These are phyloP conservation scores for Wickerhamia fluorescens DNA, from an alignment of 805 yeast species.

Conservation along the genomic window DNA sequence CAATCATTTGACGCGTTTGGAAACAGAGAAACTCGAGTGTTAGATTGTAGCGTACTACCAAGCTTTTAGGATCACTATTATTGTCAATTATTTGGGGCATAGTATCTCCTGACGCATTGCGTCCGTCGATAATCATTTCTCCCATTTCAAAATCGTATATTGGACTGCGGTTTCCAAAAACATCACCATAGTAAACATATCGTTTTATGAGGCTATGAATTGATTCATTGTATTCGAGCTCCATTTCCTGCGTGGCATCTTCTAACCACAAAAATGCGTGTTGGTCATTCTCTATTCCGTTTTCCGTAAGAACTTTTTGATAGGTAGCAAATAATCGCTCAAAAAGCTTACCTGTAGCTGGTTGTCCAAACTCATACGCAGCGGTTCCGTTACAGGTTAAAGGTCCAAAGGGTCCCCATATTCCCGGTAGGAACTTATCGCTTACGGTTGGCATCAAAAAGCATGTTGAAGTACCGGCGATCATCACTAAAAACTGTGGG, in stretches of 20 bases:
- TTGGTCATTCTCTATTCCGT: conserved; percentile 1
- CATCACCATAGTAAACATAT: conserved; percentile 47
- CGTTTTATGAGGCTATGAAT: conserved; percentile 23
- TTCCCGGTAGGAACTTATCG: conserved; percentile 26
- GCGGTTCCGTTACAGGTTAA: conserved; percentile 17
- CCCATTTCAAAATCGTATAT: conserved; percentile 42
- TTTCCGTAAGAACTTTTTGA: conserved; percentile 30
- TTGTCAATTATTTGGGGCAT: conserved; percentile 11
- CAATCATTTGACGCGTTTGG: conserved; percentile 37
- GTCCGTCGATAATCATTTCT: conserved; percentile 45
- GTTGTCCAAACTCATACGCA: conserved; percentile 51
- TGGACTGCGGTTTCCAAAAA: conserved; percentile 54
- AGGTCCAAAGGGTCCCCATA: conserved; percentile 56
- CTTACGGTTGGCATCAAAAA: conserved; percentile 21
- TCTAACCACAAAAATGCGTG: conserved; percentile 14
- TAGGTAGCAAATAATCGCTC: too few species aligned
- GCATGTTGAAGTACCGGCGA: conserved; percentile 62
- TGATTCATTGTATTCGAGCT: conserved; percentile 9
- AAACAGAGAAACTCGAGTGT: conserved; percentile 46
- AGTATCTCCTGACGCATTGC: conserved; percentile 8
- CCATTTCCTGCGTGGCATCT: conserved; percentile 14
- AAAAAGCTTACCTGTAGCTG: conserved; percentile 50
- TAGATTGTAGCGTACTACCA: conserved; percentile 38
- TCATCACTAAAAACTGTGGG: conserved; percentile 30
- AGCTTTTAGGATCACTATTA: conserved; percentile 24